Percentiles rank a stretch among this genome's conserved stretches.
Evolutionary conservation across 306 rosid genomes (phyloP).

Genomic region (Castanospermum australe): DNA sequence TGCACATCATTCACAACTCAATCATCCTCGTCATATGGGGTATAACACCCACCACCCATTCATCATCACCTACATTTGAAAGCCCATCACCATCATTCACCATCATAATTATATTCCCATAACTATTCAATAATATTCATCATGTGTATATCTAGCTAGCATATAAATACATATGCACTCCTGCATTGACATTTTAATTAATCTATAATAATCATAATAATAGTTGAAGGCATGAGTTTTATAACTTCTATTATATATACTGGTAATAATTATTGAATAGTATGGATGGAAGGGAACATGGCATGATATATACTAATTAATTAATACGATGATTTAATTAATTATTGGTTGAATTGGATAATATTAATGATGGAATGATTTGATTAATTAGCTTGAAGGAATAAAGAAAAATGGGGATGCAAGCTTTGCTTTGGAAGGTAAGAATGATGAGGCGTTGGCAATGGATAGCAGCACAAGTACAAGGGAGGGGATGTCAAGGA

Average conservation of each 20-base stretch:
- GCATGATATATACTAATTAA: neutral
- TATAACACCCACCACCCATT: constrained; percentile 59
- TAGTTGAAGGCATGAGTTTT: neutral
- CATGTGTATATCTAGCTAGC: neutral
- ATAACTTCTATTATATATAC: neutral
- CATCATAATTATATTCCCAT: constrained; percentile 31
- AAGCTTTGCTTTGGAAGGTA: constrained; percentile 59
- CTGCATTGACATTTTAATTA: constrained; percentile 25
- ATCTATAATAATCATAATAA: neutral
- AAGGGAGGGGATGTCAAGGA: constrained; percentile 48
- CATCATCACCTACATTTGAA: constrained; percentile 65
- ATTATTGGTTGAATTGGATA: neutral
- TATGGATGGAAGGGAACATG: constrained; percentile 26
- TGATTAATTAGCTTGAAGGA: constrained; percentile 67
- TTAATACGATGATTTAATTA: too few species aligned
- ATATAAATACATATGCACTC: neutral
- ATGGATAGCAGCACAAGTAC: constrained; percentile 32
- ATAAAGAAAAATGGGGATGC: constrained; percentile 82
- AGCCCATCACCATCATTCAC: neutral
- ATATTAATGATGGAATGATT: constrained; percentile 18
- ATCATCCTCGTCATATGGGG: constrained; percentile 37
- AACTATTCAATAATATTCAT: constrained; percentile 32
- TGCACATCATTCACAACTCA: constrained; percentile 42
- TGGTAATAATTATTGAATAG: neutral
- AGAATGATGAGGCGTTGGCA: constrained; percentile 46